phyloP scores from a whole-genome alignment of 2,329 filamentous ascomycete genomes.

The Pseudopyrenochaeta lycopersici region DNA sequence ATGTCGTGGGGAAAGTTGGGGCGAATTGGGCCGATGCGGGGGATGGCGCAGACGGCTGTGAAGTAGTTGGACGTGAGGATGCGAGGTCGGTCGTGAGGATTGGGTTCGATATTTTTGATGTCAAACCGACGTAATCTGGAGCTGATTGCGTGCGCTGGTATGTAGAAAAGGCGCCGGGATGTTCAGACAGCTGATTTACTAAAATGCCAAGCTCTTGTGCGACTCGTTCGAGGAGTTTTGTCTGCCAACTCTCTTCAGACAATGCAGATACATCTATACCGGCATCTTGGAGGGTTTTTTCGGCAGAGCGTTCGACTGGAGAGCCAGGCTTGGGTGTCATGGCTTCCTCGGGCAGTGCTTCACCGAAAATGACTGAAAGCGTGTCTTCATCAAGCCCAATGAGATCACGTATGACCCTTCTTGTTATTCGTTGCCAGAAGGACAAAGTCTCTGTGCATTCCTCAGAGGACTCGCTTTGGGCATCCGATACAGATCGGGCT shows the following conservation, averaged over 20 bases:
- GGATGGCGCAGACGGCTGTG: slow-evolving; percentile 39
- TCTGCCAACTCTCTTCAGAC: slow-evolving; percentile 69
- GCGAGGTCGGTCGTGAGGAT: slow-evolving; percentile 29
- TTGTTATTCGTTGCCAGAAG: slow-evolving; percentile 82
- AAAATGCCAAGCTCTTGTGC: slow-evolving; percentile 86
- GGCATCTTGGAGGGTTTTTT: slow-evolving; percentile 29
- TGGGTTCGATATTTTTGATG: slow-evolving; percentile 58
- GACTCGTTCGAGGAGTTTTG: slow-evolving; percentile 81
- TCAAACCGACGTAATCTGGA: slow-evolving; percentile 81
- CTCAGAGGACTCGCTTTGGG: slow-evolving; percentile 48
- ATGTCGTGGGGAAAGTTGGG: slow-evolving; percentile 54
- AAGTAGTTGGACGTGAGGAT: slow-evolving; percentile 33
- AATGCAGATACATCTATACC: slow-evolving; percentile 40
- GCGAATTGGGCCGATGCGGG: slow-evolving; percentile 56
- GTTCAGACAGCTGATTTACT: slow-evolving; percentile 82
- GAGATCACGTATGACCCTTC: slow-evolving; percentile 85
- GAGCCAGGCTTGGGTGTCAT: slow-evolving; percentile 26
- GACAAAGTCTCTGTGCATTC: slow-evolving; percentile 66
- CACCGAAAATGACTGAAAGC: slow-evolving; percentile 86
- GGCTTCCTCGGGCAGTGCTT: slow-evolving; percentile 67
- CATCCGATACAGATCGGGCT: slow-evolving; percentile 33
- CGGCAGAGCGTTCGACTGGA: slow-evolving; percentile 25
- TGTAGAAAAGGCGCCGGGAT: slow-evolving; percentile 88
- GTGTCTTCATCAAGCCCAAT: slow-evolving; percentile 90
- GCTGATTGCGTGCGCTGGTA: slow-evolving; percentile 69